These are phyloP conservation scores for Fusarium staphyleae DNA, from an alignment of 2,329 filamentous ascomycete genomes.

Conservation along the genomic window DNA sequence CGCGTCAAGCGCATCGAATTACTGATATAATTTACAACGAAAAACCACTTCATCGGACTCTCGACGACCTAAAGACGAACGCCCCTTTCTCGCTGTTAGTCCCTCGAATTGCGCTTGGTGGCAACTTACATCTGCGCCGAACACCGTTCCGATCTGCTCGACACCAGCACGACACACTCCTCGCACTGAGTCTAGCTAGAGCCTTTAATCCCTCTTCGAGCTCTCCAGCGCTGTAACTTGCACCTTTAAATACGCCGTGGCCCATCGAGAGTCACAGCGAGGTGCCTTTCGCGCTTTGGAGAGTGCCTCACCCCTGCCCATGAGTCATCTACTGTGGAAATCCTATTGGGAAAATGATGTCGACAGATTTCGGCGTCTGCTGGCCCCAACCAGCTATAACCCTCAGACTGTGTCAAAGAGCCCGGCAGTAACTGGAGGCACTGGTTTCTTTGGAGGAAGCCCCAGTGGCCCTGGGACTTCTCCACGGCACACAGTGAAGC, in stretches of 20 bases:
- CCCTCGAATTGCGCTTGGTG: constrained; percentile 28
- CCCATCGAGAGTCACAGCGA: constrained; percentile 85
- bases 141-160: constrained; percentile 20
- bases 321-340: constrained; percentile 98
- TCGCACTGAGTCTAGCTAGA: neutral
- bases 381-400: constrained; percentile 73
- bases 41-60: neutral
- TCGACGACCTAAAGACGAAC: constrained; percentile 1
- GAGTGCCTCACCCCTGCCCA: constrained; percentile 56
- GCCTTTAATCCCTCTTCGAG: constrained; percentile 14
- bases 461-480: constrained; percentile 56
- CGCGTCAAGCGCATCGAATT: neutral
- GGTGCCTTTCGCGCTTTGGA: constrained; percentile 69
- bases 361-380: constrained; percentile 88
- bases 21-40: neutral
- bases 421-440: constrained; percentile 52
- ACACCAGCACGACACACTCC: constrained; percentile 9
- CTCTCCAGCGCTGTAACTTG: constrained; percentile 49
- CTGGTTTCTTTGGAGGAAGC: constrained; percentile 47
- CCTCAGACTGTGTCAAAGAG: constrained; percentile 63
- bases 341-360: constrained; percentile 97
- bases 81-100: constrained; percentile 16
- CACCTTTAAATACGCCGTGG: constrained; percentile 94
- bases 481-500: constrained; percentile 57
- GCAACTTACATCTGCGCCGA: constrained; percentile 34